phyloP scores from a whole-genome alignment of 1,284 basidiomycete species.

The Waitea zeae region DNA sequence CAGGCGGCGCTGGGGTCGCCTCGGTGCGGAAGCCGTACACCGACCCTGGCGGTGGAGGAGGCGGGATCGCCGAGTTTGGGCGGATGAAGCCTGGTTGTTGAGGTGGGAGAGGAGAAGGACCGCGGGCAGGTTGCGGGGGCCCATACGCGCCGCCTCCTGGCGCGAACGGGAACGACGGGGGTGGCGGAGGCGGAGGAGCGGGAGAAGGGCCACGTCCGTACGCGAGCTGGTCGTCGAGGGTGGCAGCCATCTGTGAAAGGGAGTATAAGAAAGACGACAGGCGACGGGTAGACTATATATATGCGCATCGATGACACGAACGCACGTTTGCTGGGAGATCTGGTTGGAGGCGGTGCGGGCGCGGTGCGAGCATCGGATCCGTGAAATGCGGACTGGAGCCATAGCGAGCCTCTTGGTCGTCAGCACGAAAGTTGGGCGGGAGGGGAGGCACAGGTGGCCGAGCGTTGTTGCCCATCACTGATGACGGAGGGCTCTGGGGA shows the following conservation, averaged over 20 bases:
- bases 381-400: slow-evolving; percentile 28
- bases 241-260: slow-evolving; percentile 38
- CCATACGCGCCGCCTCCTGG: too few species aligned
- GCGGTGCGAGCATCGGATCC: slow-evolving; percentile 45
- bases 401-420: slow-evolving; percentile 8
- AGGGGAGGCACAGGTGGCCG: slow-evolving; percentile 22
- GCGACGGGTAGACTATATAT: slow-evolving; percentile 5
- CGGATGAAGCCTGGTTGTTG: slow-evolving; percentile 3
- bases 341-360: slow-evolving; percentile 46
- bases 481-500: background rate
- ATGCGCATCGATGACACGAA: slow-evolving; percentile 8
- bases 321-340: slow-evolving; percentile 45
- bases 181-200: background rate
- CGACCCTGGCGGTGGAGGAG: slow-evolving; percentile 7
- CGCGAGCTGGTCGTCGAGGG: slow-evolving; percentile 13
- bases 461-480: background rate
- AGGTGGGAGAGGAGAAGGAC: slow-evolving; percentile 7
- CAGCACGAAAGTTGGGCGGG: slow-evolving; percentile 17
- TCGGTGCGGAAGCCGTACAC: background rate
- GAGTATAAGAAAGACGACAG: slow-evolving; percentile 9
- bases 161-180: background rate
- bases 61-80: slow-evolving; percentile 3
- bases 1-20: background rate
- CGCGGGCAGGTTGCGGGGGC: slow-evolving; percentile 11
- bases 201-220: background rate